Evolutionary conservation across 2,329 filamentous ascomycete species (phyloP), one percentile per base, ranked within the genome.

Genomic region (Fusarium sublunatum): DNA sequence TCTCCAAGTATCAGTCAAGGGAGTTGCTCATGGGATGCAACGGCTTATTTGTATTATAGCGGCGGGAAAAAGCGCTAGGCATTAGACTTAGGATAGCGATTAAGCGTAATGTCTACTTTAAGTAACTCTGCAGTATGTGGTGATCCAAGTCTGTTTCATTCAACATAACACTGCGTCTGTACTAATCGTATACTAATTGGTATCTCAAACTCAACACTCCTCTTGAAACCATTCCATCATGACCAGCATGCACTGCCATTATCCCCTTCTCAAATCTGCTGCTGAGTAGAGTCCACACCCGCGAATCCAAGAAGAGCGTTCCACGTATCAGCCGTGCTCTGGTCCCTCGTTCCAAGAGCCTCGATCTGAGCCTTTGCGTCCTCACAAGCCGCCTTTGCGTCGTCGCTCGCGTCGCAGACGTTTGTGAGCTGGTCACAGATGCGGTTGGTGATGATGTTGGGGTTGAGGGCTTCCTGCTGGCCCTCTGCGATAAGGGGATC

Each of bases 381-480:
- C 45, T 74, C 67, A 74, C 85, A 88, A 6, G 81, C 79, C 11
- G 80, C 72, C 64, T 84, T 80, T 50, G 87, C 88, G 5, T 84
- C 86, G 25, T 78, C 80, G 71, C 87, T 87, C 49, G 88, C 88
- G 35, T 79, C 77, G 76, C 88, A 91, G 34, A 88, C 86, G 76
- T 89, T 90, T 71, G 76, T 82, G 56, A 91, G 81, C 78, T 90
- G 86, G 75, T 91, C 88, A 75, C 86, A 88, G 74, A 91, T 86
- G 60, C 87, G 84, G 81, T 89, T 90, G 73, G 87, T 89, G 79
- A 91, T 91, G 80, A 91, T 91, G 78, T 86, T 85, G 53, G 88
- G 88, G 83, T 91, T 90, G 41, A 90, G 79, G 8, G 88, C 87
- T 72, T 90, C 88, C 69, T 86, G 76, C 75, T 91, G 88, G 56